Percentiles rank a stretch among this genome's conserved stretches.
These are phyloP conservation scores for Rubia occidens DNA, from an alignment of 305 asterid genomes.

Conservation along the genomic window DNA sequence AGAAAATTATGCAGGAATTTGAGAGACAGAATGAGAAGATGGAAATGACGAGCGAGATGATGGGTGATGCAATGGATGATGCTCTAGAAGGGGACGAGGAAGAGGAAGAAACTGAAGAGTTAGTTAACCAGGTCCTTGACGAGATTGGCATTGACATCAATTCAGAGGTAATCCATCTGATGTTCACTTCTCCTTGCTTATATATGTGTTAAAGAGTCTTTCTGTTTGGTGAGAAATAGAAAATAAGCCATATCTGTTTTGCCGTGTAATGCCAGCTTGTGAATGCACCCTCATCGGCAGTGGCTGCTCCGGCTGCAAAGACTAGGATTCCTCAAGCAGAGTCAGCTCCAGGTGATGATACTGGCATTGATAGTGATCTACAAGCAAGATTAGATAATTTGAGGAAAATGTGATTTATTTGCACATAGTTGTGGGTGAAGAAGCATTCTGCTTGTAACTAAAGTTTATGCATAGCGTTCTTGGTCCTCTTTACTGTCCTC, in stretches of 20 bases:
- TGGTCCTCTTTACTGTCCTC: no score
- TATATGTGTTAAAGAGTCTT: neutral
- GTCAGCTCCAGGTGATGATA: slow-evolving; percentile 68
- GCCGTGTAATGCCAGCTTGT: slow-evolving; percentile 49
- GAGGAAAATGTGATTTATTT: no score
- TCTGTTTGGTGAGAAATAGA: no score
- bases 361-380: slow-evolving; percentile 89
- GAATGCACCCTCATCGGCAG: slow-evolving; percentile 81
- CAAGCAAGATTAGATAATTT: slow-evolving; percentile 95
- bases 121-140: slow-evolving; percentile 95
- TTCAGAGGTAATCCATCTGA: slow-evolving; percentile 49
- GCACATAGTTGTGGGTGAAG: no score
- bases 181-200: neutral
- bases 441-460: no score
- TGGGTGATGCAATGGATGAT: no score
- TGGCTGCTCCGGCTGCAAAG: slow-evolving; percentile 75
- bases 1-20: slow-evolving; percentile 97
- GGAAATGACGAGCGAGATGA: slow-evolving; percentile 41
- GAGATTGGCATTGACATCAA: slow-evolving; percentile 93
- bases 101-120: slow-evolving; percentile 95
- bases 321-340: slow-evolving; percentile 87
- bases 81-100: slow-evolving; percentile 99
- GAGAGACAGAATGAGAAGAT: slow-evolving; percentile 95
- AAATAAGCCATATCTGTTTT: neutral
- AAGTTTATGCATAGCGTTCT: no score